Evolutionary conservation across 2,329 filamentous ascomycete genomes (phyloP), one percentile per base, ranked within the genome.

Genomic region (Colletotrichum sp.): DNA sequence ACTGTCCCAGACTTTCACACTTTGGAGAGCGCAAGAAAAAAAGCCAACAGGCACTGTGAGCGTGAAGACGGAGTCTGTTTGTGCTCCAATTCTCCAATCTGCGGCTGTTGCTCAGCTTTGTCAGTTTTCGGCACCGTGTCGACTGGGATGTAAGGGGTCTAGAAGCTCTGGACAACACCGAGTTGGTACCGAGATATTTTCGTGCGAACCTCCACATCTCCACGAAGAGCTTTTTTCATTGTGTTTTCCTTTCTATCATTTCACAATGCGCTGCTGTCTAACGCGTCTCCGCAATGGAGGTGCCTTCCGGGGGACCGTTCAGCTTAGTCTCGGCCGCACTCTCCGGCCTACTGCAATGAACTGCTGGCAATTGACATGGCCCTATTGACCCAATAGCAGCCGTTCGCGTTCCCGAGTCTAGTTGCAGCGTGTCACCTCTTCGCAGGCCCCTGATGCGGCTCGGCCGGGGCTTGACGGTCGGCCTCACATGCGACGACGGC

Each of bases 141-240:
- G 28, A 21, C 66, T 38, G 28, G 67, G 67, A 43, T 43, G 38
- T 52, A n/a, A 18, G 15, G 13, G 67, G 67, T 70, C 67, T 70
- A 70, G 67, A 70, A 57, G 48, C 34, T 24, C 26, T 26, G 16
- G 10, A 13, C 58, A 58, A 43, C 21, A 65, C 72, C 67, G 72
- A 75, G 61, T 36, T 67, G 72, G 72, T 34, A 72, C 72, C 72
- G 67, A 72, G 38, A 63, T 67, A 43, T 60, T 71, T 61, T 74
- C 72, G 72, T 71, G 38, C 48, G 61, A 60, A 21, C 18, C 26
- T 30, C n/a, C 34, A 65, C 67, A 74, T 63, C 32, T 16, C 52
- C 13, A 36, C 16, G 34, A 63, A 34, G 60, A 63, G 3, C n/a
- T 18, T 1, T 38, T 24, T 57, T 15, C 6, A 10, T 48, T 48